phyloP scores from a whole-genome alignment of 2,329 filamentous ascomycete genomes.

The Xylaria sp. region DNA sequence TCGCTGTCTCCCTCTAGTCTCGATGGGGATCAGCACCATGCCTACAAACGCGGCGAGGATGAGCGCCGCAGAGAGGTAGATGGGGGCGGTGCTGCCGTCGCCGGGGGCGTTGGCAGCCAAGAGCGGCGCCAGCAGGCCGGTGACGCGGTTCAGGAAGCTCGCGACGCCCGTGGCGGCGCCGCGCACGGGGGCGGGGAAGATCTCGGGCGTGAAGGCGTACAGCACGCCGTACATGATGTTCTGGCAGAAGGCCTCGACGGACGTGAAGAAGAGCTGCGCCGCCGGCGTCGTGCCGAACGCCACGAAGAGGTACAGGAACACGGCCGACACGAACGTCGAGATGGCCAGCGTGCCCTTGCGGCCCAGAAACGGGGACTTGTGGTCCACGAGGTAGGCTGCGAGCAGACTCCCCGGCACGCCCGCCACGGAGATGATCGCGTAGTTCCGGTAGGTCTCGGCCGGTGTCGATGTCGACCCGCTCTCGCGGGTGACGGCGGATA shows the following conservation, averaged over 20 bases:
- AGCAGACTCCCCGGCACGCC: slow-evolving; percentile 79
- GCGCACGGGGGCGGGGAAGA: slow-evolving; percentile 74
- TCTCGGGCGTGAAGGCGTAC: slow-evolving; percentile 78
- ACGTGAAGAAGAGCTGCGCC: slow-evolving; percentile 69
- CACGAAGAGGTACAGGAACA: slow-evolving; percentile 73
- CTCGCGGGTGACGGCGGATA: slow-evolving; percentile 42
- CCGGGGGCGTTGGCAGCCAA: slow-evolving; percentile 67
- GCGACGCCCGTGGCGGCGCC: slow-evolving; percentile 76
- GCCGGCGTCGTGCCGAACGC: slow-evolving; percentile 60
- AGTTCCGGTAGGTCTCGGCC: slow-evolving; percentile 73
- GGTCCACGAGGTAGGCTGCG: slow-evolving; percentile 73
- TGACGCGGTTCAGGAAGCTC: slow-evolving; percentile 71
- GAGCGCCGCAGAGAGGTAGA: slow-evolving; percentile 62
- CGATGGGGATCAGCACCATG: slow-evolving; percentile 66
- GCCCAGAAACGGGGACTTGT: slow-evolving; percentile 66
- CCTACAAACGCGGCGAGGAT: slow-evolving; percentile 65
- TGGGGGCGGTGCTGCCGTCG: slow-evolving; percentile 61
- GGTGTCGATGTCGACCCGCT: slow-evolving; percentile 34
- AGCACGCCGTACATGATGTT: slow-evolving; percentile 80
- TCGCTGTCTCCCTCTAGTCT: slow-evolving; percentile 64
- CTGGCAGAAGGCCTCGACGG: slow-evolving; percentile 72
- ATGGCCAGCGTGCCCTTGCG: slow-evolving; percentile 74
- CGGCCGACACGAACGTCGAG: slow-evolving; percentile 69
- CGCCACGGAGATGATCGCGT: slow-evolving; percentile 77
- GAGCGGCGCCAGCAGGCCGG: slow-evolving; percentile 71